Evolutionary conservation across 176 grass and related monocot species (phyloP).

Genomic region (Triticum timopheevii): DNA sequence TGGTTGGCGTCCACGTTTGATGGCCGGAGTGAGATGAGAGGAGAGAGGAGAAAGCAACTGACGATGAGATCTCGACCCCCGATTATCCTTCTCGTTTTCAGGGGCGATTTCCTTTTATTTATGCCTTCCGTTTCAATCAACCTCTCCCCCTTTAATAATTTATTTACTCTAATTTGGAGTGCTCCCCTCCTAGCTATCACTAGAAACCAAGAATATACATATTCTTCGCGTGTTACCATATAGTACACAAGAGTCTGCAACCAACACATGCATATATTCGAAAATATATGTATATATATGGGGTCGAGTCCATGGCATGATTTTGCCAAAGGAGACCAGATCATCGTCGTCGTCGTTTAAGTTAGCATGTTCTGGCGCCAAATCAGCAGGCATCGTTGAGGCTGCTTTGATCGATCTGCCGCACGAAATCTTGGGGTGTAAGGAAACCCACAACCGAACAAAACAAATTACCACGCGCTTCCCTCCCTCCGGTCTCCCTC

Average conservation of each 20-base stretch:
- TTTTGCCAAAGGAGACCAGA: neutral
- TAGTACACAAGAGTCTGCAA: neutral
- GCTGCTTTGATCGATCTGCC: neutral
- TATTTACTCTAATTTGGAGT: too few species aligned
- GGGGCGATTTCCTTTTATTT: neutral
- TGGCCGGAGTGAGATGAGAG: too few species aligned
- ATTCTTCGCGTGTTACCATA: too few species aligned
- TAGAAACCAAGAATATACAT: too few species aligned
- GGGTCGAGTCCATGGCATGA: neutral
- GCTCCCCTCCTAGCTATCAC: too few species aligned
- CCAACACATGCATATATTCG: neutral
- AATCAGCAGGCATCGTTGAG: neutral
- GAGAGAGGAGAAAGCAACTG: neutral
- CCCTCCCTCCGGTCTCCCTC: neutral
- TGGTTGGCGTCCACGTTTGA: neutral
- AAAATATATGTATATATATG: too few species aligned
- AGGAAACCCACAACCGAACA: neutral
- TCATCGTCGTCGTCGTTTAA: neutral
- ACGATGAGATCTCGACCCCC: neutral
- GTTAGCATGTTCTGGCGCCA: neutral
- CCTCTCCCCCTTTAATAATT: neutral
- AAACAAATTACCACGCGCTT: neutral
- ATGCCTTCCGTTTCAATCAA: neutral
- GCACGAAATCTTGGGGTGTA: neutral
- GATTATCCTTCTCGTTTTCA: slow-evolving; percentile 13